Evolutionary conservation across 306 rosid species (phyloP).

Genomic region (Corylus avellana): DNA sequence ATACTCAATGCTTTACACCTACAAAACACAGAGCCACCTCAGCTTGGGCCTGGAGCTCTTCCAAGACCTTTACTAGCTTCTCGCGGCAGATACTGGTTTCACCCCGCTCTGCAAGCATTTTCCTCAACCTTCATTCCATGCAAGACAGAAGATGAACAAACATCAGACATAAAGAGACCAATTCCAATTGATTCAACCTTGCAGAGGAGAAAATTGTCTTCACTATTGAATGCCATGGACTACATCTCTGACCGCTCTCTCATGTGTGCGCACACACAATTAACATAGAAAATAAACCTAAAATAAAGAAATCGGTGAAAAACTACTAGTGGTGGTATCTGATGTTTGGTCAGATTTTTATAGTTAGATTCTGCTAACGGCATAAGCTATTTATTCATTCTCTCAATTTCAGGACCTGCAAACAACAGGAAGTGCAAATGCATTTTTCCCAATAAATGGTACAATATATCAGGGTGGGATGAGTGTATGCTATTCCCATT

Average conservation of each 20-base stretch:
- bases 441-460: neutral
- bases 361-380: neutral
- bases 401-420: conserved; percentile 2
- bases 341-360: neutral
- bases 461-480: neutral
- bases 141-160: neutral
- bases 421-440: neutral
- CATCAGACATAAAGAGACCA: conserved; percentile 4
- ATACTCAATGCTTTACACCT: conserved; percentile 69
- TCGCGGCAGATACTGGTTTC: conserved; percentile 63
- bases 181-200: neutral
- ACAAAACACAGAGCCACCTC: conserved; percentile 94
- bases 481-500: neutral
- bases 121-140: conserved; percentile 66
- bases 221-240: neutral
- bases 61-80: conserved; percentile 65
- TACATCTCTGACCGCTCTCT: neutral
- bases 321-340: no score
- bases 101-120: conserved; percentile 58
- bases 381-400: neutral
- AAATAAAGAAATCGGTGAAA: no score
- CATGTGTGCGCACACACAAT: neutral
- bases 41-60: conserved; percentile 91
- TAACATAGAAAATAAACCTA: no score
- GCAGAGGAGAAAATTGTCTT: neutral